Evolutionary conservation across 2,329 filamentous ascomycete genomes (phyloP).

Genomic region (Trichoderma gracile): DNA sequence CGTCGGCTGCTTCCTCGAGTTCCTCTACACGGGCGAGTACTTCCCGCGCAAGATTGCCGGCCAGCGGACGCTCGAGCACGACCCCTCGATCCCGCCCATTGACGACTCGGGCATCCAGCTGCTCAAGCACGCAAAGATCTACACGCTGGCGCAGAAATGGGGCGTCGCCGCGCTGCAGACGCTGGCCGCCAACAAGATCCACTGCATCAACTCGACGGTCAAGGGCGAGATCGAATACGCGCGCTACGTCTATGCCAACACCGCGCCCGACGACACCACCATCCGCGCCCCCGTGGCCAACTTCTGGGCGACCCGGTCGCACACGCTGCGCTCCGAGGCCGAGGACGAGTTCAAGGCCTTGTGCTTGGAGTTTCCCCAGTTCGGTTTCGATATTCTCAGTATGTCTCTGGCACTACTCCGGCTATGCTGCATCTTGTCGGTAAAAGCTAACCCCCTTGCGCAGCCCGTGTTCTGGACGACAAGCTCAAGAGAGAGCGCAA

Average conservation of each 20-base stretch:
- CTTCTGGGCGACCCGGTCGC: conserved; percentile 82
- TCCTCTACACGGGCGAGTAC: conserved; percentile 53
- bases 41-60: conserved; percentile 69
- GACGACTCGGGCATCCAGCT: conserved; percentile 82
- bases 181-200: conserved; percentile 85
- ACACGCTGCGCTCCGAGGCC: conserved; percentile 80
- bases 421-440: too few species aligned
- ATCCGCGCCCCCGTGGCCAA: conserved; percentile 83
- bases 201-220: conserved; percentile 83
- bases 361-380: conserved; percentile 87
- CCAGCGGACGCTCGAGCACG: conserved; percentile 67
- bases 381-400: conserved; percentile 91
- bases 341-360: conserved; percentile 81
- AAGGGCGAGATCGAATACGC: conserved; percentile 91
- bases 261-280: conserved; percentile 64
- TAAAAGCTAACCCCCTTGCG: conserved; percentile 27
- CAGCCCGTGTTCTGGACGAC: conserved; percentile 64
- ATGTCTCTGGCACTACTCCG: conserved; percentile 36
- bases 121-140: conserved; percentile 84
- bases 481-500: conserved; percentile 65
- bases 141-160: conserved; percentile 83
- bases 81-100: conserved; percentile 63
- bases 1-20: conserved; percentile 46
- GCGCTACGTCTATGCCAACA: conserved; percentile 84
- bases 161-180: conserved; percentile 67